These are phyloP conservation scores for Oryza meridionalis DNA, from an alignment of 176 grass and related monocot species.

Conservation along the genomic window DNA sequence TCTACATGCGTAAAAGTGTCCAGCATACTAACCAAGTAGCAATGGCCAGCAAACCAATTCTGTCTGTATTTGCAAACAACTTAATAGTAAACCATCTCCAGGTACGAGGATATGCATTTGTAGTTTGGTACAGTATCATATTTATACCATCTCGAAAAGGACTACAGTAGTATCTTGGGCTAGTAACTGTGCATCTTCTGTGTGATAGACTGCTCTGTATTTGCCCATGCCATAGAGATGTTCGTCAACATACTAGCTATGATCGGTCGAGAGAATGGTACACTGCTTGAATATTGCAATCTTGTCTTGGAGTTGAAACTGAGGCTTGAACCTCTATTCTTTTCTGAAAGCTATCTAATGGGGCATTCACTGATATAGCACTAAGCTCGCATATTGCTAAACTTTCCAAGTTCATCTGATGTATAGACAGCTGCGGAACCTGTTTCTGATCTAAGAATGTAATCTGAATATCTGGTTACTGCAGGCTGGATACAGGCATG, in stretches of 20 bases:
- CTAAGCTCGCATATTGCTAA: conserved; percentile 1
- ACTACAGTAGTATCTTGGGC: not conserved
- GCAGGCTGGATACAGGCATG: conserved; percentile 88
- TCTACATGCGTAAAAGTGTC: not conserved
- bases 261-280: not conserved
- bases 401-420: not conserved
- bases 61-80: not conserved
- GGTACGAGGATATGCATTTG: not conserved
- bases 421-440: not conserved
- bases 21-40: not conserved
- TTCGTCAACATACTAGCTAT: not conserved
- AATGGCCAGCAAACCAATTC: not conserved
- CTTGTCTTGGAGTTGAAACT: not conserved
- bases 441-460: conserved; percentile 6
- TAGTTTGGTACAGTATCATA: not conserved
- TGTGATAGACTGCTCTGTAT: not conserved
- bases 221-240: no score
- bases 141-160: not conserved
- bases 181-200: not conserved
- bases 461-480: conserved; percentile 5
- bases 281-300: not conserved
- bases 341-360: not conserved
- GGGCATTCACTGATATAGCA: not conserved
- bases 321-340: not conserved
- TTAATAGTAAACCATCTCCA: not conserved